Evolutionary conservation across 805 yeast genomes (phyloP), one percentile per base, ranked within the genome.

Genomic region (Nakazawaea laoshanensis): DNA sequence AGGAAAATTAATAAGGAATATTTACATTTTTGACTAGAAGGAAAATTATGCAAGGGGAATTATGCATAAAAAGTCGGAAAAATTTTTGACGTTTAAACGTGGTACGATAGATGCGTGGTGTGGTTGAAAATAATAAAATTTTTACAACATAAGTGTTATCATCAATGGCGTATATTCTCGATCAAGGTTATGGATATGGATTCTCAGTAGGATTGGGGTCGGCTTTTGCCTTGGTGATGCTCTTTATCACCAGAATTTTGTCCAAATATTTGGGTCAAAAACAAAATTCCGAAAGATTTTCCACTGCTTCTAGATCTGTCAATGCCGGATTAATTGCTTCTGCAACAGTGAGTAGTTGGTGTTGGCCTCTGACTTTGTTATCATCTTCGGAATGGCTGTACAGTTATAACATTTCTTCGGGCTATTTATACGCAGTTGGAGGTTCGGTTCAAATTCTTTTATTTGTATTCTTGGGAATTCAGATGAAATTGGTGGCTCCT

Each of bases 291-390:
- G 73, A 67, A 42, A 58, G 58, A 25, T 57, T 59, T 35, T 46
- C 58, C 12, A 56, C 65, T 0, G 67, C 67, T 13, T 50, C 57
- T 3, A 52, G 74, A 42, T 43, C 55, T 8, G 65, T 67, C 19
- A 52, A 49, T 16, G 42, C 59, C 7, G 73, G 72, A 12, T 44
- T 67, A 11, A 61, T 64, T 16, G 55, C 65, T 4, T 57, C 67
- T 1, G 61, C 67, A 9, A 61, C 60, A 3, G 67, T 65, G 8
- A 54, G 63, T 8, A 57, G 68, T 1, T 68, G 74, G 73, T 61
- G 66, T 17, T 65, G 70, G 67, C 62, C 66, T 5, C 61, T 63
- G 27, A 65, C 61, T 19, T 48, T 57, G 28, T 49, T 57, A 27
- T 45, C 55, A 7, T 57, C 66, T 3, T 54, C 62, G 2, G 47